A percentile compares a stretch with the other conserved stretches of the same genome.
phyloP scores from a whole-genome alignment of 108 stramenopile genomes.

The Cyclotella choctawhatcheeana region DNA sequence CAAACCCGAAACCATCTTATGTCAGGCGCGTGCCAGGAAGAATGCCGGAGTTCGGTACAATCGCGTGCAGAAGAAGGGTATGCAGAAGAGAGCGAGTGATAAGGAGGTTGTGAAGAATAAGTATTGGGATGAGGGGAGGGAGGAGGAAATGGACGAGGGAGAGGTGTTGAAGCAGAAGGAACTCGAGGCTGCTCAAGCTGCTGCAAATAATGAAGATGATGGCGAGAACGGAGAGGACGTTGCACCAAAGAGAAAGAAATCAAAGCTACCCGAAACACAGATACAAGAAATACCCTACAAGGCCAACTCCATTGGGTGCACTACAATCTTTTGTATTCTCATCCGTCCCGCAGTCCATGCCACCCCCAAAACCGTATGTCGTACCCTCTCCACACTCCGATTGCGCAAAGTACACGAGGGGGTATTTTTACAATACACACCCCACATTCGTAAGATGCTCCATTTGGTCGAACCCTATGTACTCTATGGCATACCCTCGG shows the following conservation, averaged over 20 bases:
- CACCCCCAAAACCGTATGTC: slow-evolving; percentile 55
- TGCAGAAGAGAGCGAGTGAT: slow-evolving; percentile 83
- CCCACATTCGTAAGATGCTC: slow-evolving; percentile 57
- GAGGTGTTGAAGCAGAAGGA: slow-evolving; percentile 36
- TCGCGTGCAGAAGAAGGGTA: slow-evolving; percentile 83
- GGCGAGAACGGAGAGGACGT: slow-evolving; percentile 9
- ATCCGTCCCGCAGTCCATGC: slow-evolving; percentile 65
- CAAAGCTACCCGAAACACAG: neutral
- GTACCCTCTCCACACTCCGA: slow-evolving; percentile 59
- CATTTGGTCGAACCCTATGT: slow-evolving; percentile 89
- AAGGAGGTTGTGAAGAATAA: slow-evolving; percentile 60
- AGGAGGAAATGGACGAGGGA: slow-evolving; percentile 48
- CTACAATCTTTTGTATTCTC: slow-evolving; percentile 76
- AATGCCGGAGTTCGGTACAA: slow-evolving; percentile 70
- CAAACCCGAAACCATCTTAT: slow-evolving; percentile 75
- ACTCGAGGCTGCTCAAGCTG: slow-evolving; percentile 20
- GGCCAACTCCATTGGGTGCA: slow-evolving; percentile 76
- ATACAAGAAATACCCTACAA: slow-evolving; percentile 61
- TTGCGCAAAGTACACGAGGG: slow-evolving; percentile 73
- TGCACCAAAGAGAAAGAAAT: slow-evolving; percentile 4
- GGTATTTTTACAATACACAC: slow-evolving; percentile 78
- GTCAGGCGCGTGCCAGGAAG: slow-evolving; percentile 52
- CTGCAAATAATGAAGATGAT: slow-evolving; percentile 30
- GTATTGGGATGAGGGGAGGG: slow-evolving; percentile 45
- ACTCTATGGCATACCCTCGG: slow-evolving; percentile 75